Conservation (phyloP, 2,329 filamentous ascomycete genomes). For the Fusarium circinatum region DNA sequence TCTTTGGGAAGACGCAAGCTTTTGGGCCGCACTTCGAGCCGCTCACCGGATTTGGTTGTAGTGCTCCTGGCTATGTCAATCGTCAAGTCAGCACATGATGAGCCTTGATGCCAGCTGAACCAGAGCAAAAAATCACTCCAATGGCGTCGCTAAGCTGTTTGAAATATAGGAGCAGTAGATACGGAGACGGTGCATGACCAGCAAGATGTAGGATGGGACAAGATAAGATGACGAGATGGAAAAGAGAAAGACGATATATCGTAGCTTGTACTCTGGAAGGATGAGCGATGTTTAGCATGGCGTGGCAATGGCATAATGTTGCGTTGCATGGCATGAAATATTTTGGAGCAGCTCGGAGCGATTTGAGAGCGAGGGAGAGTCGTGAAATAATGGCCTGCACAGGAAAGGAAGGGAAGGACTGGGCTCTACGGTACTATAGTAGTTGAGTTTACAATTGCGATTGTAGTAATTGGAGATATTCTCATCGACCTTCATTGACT, state of each 20-base stretch:
- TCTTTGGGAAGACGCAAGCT: not conserved
- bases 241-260: conserved; percentile 25
- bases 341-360: conserved; percentile 9
- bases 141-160: conserved; percentile 3
- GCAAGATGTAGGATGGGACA: conserved; percentile 15
- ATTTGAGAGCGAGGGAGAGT: conserved; percentile 6
- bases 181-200: conserved; percentile 3
- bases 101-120: not conserved
- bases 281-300: conserved; percentile 37
- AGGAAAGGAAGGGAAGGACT: not conserved
- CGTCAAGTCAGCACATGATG: conserved; percentile 6
- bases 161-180: conserved; percentile 11
- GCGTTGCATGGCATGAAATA: conserved; percentile 8
- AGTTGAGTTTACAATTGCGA: conserved; percentile 7
- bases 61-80: conserved; percentile 1
- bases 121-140: conserved; percentile 5
- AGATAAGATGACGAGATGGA: conserved; percentile 23
- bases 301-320: conserved; percentile 11
- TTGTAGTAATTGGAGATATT: conserved; percentile 10
- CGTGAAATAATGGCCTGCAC: conserved; percentile 18
- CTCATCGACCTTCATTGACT: not conserved
- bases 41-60: not conserved
- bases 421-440: conserved; percentile 5
- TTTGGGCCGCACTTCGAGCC: conserved; percentile 11
- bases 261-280: conserved; percentile 45